phyloP scores from a whole-genome alignment of 768 basidiomycete species.

The Rhodotorula paludigena region DNA sequence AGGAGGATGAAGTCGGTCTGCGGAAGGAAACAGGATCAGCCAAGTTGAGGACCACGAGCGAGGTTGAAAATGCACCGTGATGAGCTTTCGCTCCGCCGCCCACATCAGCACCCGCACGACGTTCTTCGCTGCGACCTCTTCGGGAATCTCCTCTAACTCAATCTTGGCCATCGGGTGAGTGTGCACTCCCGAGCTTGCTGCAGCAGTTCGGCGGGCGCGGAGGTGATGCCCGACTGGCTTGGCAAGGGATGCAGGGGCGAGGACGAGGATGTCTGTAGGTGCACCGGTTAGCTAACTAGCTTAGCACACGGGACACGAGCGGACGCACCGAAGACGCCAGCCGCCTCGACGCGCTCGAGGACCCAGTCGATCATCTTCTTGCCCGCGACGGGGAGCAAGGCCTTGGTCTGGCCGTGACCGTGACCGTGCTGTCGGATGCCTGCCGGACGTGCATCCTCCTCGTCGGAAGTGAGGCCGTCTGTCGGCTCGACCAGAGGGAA shows the following conservation, averaged over 20 bases:
- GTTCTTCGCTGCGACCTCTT: constrained; percentile 21
- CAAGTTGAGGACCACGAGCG: background rate
- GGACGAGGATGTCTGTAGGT: constrained; percentile 30
- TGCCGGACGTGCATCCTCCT: constrained; percentile 3
- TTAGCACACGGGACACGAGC: background rate
- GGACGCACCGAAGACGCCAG: constrained; percentile 29
- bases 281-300: background rate
- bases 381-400: constrained; percentile 38
- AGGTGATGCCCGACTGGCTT: constrained; percentile 33
- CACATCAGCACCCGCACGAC: constrained; percentile 21
- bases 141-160: constrained; percentile 37
- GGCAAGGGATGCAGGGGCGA: constrained; percentile 24
- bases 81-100: constrained; percentile 27
- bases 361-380: constrained; percentile 40
- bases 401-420: constrained; percentile 30
- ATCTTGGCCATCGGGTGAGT: constrained; percentile 17
- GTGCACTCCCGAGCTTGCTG: background rate
- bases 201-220: constrained; percentile 14
- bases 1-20: constrained; percentile 39
- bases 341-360: constrained; percentile 30
- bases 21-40: no score
- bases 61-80: constrained; percentile 11
- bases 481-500: constrained; percentile 34
- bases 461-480: constrained; percentile 4
- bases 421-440: background rate